These are phyloP conservation scores for Cicer judaicum DNA, from an alignment of 306 rosid genomes.

Conservation along the genomic window DNA sequence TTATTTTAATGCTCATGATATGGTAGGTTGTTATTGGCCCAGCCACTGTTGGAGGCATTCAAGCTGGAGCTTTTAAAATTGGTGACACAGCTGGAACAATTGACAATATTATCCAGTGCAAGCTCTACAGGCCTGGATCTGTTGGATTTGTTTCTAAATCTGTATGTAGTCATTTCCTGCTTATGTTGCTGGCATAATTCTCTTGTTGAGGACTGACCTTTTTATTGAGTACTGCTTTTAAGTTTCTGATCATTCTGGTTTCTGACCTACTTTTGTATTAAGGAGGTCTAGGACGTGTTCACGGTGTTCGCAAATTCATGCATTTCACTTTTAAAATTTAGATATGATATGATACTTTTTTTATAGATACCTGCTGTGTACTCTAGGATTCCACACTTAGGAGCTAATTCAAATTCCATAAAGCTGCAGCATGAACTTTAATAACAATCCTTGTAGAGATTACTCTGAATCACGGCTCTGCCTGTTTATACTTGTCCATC, in stretches of 20 bases:
- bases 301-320: slow-evolving; percentile 21
- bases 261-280: slow-evolving; percentile 17
- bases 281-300: slow-evolving; percentile 8
- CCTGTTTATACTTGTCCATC: slow-evolving; percentile 31
- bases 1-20: slow-evolving; percentile 43
- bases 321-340: slow-evolving; percentile 19
- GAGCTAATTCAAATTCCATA: slow-evolving; percentile 31
- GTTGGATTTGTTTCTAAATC: slow-evolving; percentile 99
- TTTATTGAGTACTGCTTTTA: slow-evolving; percentile 17
- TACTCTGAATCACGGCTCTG: slow-evolving; percentile 10
- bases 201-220: slow-evolving; percentile 17
- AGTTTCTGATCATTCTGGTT: slow-evolving; percentile 5
- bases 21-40: slow-evolving; percentile 94
- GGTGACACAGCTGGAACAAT: slow-evolving; percentile 99
- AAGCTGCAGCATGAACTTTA: slow-evolving; percentile 23
- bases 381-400: slow-evolving; percentile 1
- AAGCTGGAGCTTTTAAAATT: slow-evolving; percentile 99
- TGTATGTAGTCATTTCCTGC: slow-evolving; percentile 58
- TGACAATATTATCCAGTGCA: slow-evolving; percentile 91
- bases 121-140: slow-evolving; percentile 99
- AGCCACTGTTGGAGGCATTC: slow-evolving; percentile 99
- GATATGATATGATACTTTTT: slow-evolving; percentile 25
- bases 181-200: slow-evolving; percentile 35
- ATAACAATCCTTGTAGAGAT: slow-evolving; percentile 21
- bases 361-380: slow-evolving; percentile 30